phyloP scores from a whole-genome alignment of 139 green algal species.

The Parachlorella kessleri region DNA sequence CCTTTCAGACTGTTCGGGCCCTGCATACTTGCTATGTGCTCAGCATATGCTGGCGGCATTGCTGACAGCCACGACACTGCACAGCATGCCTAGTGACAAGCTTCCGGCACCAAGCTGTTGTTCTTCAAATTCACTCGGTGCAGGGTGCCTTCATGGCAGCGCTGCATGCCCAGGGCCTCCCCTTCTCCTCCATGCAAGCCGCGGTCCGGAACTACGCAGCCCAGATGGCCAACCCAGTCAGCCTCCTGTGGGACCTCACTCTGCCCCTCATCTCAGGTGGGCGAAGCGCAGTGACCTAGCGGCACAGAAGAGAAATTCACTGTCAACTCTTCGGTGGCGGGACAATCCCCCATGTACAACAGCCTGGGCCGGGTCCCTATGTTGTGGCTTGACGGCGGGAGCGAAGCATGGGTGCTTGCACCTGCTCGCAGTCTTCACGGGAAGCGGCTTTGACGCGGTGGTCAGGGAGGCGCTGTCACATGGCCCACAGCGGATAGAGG shows the following conservation, averaged over 20 bases:
- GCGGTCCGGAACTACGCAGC: conserved; percentile 57
- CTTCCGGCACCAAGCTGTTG: no score
- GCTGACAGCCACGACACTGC: no score
- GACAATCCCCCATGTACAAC: no score
- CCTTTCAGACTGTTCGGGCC: no score
- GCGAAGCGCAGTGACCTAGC: not conserved
- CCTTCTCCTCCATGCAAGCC: conserved; percentile 52
- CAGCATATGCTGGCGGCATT: no score
- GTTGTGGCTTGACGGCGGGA: no score
- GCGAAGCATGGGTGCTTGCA: no score
- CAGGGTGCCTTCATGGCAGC: conserved; percentile 80
- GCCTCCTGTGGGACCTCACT: conserved; percentile 77
- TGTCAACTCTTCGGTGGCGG: not conserved
- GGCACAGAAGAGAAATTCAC: not conserved
- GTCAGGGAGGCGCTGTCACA: conserved; percentile 41
- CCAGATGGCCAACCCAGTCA: conserved; percentile 61
- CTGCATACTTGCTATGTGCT: no score
- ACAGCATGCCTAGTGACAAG: no score
- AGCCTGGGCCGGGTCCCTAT: no score
- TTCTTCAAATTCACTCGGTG: no score
- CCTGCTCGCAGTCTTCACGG: conserved; percentile 65
- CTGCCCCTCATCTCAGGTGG: conserved; percentile 62
- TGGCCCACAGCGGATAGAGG: conserved; percentile 65
- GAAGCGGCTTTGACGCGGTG: conserved; percentile 58
- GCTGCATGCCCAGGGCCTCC: conserved; percentile 67